These are phyloP conservation scores for Luffa acutangula DNA, from an alignment of 306 rosid genomes.

Conservation along the genomic window DNA sequence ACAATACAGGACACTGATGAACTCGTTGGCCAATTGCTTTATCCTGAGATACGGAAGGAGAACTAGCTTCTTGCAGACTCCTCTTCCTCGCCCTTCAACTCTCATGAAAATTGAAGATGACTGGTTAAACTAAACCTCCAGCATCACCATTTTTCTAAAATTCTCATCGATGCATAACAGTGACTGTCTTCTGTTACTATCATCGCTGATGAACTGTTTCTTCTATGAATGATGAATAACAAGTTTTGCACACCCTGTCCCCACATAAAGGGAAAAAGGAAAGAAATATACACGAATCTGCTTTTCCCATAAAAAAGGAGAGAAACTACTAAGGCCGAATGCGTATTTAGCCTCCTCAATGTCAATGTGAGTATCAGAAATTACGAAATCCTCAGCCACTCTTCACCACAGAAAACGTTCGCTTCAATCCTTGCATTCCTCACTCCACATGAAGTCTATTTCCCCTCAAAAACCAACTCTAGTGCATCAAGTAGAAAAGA, in stretches of 20 bases:
- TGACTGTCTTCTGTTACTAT: neutral
- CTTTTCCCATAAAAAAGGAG: neutral
- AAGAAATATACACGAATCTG: neutral
- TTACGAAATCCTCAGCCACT: neutral
- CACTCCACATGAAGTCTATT: neutral
- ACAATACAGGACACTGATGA: neutral
- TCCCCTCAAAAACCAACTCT: neutral
- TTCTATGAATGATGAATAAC: neutral
- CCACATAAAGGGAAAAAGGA: neutral
- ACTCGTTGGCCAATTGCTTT: neutral
- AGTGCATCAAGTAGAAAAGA: neutral
- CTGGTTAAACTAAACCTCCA: neutral
- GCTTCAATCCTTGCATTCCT: neutral
- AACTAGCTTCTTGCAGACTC: neutral
- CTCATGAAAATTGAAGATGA: neutral
- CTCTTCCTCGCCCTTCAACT: neutral
- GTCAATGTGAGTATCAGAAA: neutral
- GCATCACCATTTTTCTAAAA: neutral
- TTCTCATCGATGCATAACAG: neutral
- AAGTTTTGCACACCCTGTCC: neutral
- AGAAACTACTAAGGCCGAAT: neutral
- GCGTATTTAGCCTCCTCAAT: neutral
- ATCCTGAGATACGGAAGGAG: neutral
- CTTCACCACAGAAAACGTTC: neutral
- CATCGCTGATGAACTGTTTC: neutral